phyloP scores from a whole-genome alignment of 2,329 filamentous ascomycete genomes.

The Purpureocillium takamizusanense region DNA sequence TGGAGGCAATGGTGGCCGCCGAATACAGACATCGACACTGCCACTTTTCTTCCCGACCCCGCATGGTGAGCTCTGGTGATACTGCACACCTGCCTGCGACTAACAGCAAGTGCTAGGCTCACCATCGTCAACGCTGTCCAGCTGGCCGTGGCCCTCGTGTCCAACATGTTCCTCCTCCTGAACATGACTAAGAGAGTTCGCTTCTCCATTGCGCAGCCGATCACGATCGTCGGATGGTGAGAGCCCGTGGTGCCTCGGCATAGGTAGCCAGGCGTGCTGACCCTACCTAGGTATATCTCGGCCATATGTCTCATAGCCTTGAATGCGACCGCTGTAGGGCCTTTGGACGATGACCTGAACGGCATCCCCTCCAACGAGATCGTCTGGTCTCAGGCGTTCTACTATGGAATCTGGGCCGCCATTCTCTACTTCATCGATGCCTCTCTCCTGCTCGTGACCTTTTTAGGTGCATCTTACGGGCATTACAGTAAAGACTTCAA shows the following conservation, averaged over 20 bases:
- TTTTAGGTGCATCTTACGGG: constrained; percentile 59
- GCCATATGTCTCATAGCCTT: constrained; percentile 59
- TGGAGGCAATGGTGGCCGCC: constrained; percentile 58
- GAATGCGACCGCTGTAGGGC: constrained; percentile 54
- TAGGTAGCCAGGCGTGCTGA: not conserved
- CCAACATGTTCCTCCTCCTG: constrained; percentile 74
- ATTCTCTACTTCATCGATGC: constrained; percentile 72
- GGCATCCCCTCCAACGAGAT: constrained; percentile 37
- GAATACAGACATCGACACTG: constrained; percentile 36
- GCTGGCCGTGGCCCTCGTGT: constrained; percentile 63
- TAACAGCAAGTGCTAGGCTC: constrained; percentile 36
- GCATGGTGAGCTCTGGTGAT: constrained; percentile 43
- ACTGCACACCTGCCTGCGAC: not conserved
- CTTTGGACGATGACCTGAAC: constrained; percentile 25
- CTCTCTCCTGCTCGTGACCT: constrained; percentile 68
- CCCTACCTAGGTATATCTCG: constrained; percentile 40
- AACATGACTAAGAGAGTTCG: constrained; percentile 78
- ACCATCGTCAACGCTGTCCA: constrained; percentile 70
- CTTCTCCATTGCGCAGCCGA: constrained; percentile 73
- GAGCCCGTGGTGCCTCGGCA: constrained; percentile 4
- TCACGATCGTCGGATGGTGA: constrained; percentile 76
- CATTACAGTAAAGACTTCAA: constrained; percentile 74
- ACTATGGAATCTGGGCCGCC: constrained; percentile 75
- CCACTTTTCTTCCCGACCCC: constrained; percentile 54
- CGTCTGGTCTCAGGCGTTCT: constrained; percentile 72